phyloP scores from a whole-genome alignment of 2,329 filamentous ascomycete genomes.

The Aspergillus candidus region DNA sequence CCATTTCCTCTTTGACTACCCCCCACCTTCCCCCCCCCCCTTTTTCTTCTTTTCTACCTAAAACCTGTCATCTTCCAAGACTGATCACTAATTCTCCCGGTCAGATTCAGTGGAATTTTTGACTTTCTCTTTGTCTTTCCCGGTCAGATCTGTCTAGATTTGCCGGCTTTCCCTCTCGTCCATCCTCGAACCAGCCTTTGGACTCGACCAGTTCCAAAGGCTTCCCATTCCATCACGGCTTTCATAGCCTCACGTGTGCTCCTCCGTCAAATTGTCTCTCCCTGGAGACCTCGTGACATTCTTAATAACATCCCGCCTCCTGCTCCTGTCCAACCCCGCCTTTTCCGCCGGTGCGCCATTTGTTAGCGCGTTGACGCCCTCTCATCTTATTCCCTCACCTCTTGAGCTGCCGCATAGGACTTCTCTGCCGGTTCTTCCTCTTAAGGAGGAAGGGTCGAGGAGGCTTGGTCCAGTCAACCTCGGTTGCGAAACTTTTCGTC shows the following conservation, averaged over 20 bases:
- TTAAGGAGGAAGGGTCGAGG: conserved; percentile 98
- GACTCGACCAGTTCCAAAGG: conserved; percentile 33
- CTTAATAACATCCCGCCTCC: conserved; percentile 45
- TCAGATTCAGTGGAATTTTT: conserved; percentile 5
- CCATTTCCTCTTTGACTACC: neutral
- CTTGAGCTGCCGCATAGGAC: conserved; percentile 99
- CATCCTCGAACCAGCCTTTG: conserved; percentile 29
- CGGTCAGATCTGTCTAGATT: conserved; percentile 8
- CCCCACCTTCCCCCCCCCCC: neutral
- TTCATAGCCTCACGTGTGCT: conserved; percentile 25
- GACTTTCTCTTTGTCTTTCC: conserved; percentile 1
- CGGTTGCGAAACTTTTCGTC: conserved; percentile 89
- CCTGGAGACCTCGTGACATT: conserved; percentile 39
- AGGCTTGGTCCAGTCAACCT: conserved; percentile 89
- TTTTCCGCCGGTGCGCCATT: conserved; percentile 33
- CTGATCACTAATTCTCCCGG: conserved; percentile 13
- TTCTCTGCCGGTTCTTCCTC: conserved; percentile 98
- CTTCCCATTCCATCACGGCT: conserved; percentile 34
- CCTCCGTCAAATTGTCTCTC: conserved; percentile 40
- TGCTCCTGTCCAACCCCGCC: conserved; percentile 26
- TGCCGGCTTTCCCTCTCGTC: conserved; percentile 5
- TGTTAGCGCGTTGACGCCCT: conserved; percentile 31
- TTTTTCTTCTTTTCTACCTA: conserved; percentile 1
- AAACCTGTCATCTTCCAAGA: too few species aligned
- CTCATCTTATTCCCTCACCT: conserved; percentile 52